Base-by-base conservation (phyloP, 306 rosid genomes). In the Heteromeles arbutifolia region DNA sequence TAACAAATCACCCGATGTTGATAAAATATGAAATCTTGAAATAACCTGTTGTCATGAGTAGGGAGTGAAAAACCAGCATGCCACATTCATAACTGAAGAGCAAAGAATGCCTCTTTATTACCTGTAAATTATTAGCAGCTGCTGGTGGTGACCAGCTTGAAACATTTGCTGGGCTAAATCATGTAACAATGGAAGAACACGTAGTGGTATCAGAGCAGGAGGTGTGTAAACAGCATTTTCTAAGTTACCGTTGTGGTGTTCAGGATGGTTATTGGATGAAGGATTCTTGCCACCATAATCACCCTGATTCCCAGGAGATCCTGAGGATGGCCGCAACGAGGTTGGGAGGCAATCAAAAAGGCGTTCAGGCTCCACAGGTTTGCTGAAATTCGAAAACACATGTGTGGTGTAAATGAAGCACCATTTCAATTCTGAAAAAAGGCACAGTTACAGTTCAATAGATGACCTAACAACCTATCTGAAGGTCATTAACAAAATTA, bases 301-400 rank as follows among this genome's bases (percentile, higher is more conserved):
- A 68, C 92, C 89, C 41, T 82, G 93, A 65, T 81, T 88, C 24
- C 87, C 97, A 74, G 99, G 97, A 68, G 98, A 94, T 61, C 88
- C 96, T 12, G 97, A 82, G 19, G 96, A 90, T 72, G 98, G 99
- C 76, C 95, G 87, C 84, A 95, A 82, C n/a, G 98, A 90, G 85
- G 88, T 95, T 32, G 98, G 97, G 75, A 95, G 97, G 81, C 99
- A 86, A 69, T 95, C 99, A 64, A 95, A 95, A 81, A 95, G 97
- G 54, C 97, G 92, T 68, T 95, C 97, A 65, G 98, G 99, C 71
- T 95, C 99, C 97, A 95, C 99, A 48, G 98, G 93, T 81, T 95
- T 95, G 90, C 99, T 95, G 88, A 82, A 86, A 77, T 65, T 57
- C 66, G 77, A 72, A 77, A 48, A 70, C 41, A 64, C 0, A 64